Conservation (phyloP, 352 stramenopile genomes). For the Globisporangium emineosum region DNA sequence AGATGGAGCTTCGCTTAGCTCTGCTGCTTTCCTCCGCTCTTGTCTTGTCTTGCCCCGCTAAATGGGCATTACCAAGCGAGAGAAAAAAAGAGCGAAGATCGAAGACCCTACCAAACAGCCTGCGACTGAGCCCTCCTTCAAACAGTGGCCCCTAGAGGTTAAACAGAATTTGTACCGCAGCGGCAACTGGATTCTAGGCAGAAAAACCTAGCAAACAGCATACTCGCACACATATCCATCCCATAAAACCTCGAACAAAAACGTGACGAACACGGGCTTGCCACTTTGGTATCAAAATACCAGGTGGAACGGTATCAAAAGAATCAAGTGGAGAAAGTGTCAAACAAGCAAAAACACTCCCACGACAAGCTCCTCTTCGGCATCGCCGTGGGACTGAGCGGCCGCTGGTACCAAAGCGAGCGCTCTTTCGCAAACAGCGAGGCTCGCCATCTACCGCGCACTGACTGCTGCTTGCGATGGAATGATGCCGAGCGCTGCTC, state of each 20-base stretch:
- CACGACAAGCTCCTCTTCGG: not conserved
- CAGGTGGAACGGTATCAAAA: not conserved
- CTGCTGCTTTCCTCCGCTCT: conserved; percentile 2
- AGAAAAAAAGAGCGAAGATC: conserved; percentile 13
- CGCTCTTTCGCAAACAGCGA: too few relatives aligned
- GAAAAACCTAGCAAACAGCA: conserved; percentile 4
- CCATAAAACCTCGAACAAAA: too few relatives aligned
- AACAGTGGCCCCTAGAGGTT: not conserved
- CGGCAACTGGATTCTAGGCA: not conserved
- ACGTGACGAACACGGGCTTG: conserved; percentile 8
- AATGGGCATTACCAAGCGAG: conserved; percentile 10
- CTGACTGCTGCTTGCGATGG: too few relatives aligned
- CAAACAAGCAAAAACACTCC: not conserved
- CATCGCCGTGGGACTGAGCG: not conserved
- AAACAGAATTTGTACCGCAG: not conserved
- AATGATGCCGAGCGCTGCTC: too few relatives aligned
- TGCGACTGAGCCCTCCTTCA: not conserved
- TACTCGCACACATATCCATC: not conserved
- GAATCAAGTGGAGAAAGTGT: conserved; percentile 6
- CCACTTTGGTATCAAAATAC: conserved; percentile 1
- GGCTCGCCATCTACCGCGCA: too few relatives aligned
- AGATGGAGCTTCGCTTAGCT: not conserved
- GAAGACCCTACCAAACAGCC: conserved; percentile 5
- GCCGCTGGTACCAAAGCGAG: not conserved
- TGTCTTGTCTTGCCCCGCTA: not conserved